phyloP scores from a whole-genome alignment of 768 basidiomycete genomes.

The Boletus sp. region DNA sequence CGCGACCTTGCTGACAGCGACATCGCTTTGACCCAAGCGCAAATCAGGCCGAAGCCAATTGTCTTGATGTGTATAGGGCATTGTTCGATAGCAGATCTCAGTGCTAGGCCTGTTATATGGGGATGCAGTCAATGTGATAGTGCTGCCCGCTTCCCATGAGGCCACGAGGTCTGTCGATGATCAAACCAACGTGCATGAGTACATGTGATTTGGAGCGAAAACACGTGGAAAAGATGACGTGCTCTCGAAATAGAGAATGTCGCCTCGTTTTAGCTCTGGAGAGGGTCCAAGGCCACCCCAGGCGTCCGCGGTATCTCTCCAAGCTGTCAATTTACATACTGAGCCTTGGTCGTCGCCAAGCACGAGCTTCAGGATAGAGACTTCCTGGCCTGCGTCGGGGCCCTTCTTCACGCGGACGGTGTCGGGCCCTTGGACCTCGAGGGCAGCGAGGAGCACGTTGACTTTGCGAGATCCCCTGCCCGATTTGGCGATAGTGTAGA shows the following conservation, averaged over 20 bases:
- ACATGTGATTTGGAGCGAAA: slow-evolving; percentile 8
- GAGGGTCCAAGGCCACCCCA: slow-evolving; percentile 55
- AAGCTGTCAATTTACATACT: slow-evolving; percentile 71
- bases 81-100: slow-evolving; percentile 75
- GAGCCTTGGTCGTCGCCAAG: slow-evolving; percentile 69
- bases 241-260: slow-evolving; percentile 71
- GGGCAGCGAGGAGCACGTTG: slow-evolving; percentile 56
- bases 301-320: slow-evolving; percentile 70
- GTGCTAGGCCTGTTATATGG: slow-evolving; percentile 58
- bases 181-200: slow-evolving; percentile 17
- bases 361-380: slow-evolving; percentile 65
- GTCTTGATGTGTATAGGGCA: slow-evolving; percentile 64
- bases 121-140: slow-evolving; percentile 62
- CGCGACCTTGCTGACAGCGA: slow-evolving; percentile 63
- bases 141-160: slow-evolving; percentile 40
- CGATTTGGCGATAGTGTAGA: slow-evolving; percentile 30
- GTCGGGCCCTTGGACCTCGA: slow-evolving; percentile 79
- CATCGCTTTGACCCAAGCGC: slow-evolving; percentile 65
- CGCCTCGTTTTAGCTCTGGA: slow-evolving; percentile 59
- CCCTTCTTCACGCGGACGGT: slow-evolving; percentile 66
- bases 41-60: slow-evolving; percentile 65
- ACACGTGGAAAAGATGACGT: slow-evolving; percentile 26
- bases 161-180: slow-evolving; percentile 48
- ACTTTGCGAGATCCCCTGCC: slow-evolving; percentile 47
- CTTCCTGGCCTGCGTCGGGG: slow-evolving; percentile 62